Evolutionary conservation across 805 yeast species (phyloP).

Genomic region (Starmerella geochares): DNA sequence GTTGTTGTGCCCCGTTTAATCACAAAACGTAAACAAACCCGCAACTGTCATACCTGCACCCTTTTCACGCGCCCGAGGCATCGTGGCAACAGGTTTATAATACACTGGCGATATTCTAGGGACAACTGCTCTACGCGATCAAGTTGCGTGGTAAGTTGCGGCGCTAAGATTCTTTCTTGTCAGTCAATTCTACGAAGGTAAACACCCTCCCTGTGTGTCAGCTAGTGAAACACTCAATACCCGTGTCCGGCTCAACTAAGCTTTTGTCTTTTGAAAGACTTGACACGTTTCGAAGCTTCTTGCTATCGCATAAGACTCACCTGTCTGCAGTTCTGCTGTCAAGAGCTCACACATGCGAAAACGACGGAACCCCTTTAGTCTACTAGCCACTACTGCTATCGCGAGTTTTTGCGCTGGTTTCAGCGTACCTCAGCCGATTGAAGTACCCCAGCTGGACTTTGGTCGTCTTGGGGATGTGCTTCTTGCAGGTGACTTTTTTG

Average conservation of each 20-base stretch:
- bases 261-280: background rate
- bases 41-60: background rate
- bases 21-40: constrained; percentile 4
- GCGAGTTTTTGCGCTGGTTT: background rate
- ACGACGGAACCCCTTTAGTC: background rate
- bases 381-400: background rate
- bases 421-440: constrained; percentile 3
- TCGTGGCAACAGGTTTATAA: too few species aligned
- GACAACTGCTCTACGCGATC: too few species aligned
- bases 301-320: too few species aligned
- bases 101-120: too few species aligned
- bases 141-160: too few species aligned
- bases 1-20: background rate
- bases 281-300: background rate
- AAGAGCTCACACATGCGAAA: background rate
- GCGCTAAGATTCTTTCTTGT: too few species aligned
- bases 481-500: constrained; percentile 23
- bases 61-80: too few species aligned
- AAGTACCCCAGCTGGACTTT: constrained; percentile 9
- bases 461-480: constrained; percentile 17
- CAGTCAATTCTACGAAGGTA: background rate
- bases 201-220: constrained; percentile 1
- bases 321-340: too few species aligned
- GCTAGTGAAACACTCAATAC: background rate
- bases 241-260: background rate